Conservation (phyloP, 306 rosid genomes). For the Myrica gale region DNA sequence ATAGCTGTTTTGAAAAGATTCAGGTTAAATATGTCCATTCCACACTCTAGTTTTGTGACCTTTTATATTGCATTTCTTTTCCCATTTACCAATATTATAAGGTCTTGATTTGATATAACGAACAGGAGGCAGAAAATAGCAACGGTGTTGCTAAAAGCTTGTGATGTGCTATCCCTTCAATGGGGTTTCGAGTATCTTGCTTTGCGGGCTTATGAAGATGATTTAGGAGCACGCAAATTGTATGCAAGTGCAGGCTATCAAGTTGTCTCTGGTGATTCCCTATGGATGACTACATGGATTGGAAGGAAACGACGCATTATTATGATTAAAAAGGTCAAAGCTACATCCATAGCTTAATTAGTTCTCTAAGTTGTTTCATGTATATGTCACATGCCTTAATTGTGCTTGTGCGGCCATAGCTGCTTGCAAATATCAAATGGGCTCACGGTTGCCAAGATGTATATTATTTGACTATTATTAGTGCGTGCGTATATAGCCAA, state of each 20-base stretch:
- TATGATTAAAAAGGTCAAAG: slow-evolving; percentile 52
- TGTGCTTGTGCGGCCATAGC: no score
- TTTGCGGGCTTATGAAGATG: slow-evolving; percentile 83
- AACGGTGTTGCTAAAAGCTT: slow-evolving; percentile 57
- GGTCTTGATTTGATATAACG: background rate
- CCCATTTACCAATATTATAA: background rate
- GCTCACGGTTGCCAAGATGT: no score
- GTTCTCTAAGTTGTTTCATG: no score
- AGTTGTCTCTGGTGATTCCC: slow-evolving; percentile 68
- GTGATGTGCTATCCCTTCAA: slow-evolving; percentile 49
- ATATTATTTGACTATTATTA: no score
- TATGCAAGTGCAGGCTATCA: slow-evolving; percentile 70
- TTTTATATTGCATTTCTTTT: background rate
- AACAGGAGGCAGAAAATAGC: slow-evolving; percentile 83
- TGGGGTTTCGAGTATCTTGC: slow-evolving; percentile 78
- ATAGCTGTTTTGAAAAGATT: slow-evolving; percentile 62
- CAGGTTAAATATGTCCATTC: slow-evolving; percentile 46
- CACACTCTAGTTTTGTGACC: background rate
- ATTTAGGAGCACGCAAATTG: slow-evolving; percentile 68
- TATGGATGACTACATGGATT: slow-evolving; percentile 78
- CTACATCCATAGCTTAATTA: background rate
- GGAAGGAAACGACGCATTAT: slow-evolving; percentile 82
- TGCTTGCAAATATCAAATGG: no score
- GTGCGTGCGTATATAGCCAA: no score
- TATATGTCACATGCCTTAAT: no score